Percentiles rank a stretch among this genome's conserved stretches.
These are phyloP conservation scores for Solanum hybrid DNA, from an alignment of 305 asterid species.

Conservation along the genomic window DNA sequence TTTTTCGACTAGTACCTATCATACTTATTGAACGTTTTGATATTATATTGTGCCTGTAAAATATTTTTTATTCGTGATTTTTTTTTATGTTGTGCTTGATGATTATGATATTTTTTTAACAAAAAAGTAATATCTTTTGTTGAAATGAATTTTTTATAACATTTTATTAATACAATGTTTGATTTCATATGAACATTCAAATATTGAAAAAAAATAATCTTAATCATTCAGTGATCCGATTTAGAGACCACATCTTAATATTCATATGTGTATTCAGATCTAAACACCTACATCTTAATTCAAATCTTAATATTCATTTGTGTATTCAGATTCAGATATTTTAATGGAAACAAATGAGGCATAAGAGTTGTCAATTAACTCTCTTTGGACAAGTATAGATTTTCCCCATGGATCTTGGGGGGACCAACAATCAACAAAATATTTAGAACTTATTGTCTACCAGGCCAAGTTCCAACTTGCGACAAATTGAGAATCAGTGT, in stretches of 20 bases:
- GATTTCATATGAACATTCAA: not conserved
- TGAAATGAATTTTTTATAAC: not conserved
- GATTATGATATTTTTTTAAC: not conserved
- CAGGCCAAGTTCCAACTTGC: not conserved
- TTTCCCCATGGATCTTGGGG: not conserved
- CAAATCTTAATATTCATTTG: not conserved
- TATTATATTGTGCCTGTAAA: not conserved
- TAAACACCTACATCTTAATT: not conserved
- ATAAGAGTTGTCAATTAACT: not conserved
- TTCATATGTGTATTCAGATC: not conserved
- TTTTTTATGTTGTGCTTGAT: not conserved
- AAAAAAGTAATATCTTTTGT: no score
- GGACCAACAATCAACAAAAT: not conserved
- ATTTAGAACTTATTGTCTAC: not conserved
- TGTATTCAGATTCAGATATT: not conserved
- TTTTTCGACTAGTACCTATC: not conserved
- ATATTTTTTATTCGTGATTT: not conserved
- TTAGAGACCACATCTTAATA: not conserved
- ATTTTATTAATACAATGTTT: not conserved
- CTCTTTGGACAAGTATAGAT: not conserved
- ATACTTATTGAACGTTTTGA: not conserved
- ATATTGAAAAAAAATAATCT: no score
- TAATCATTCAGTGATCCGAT: no score
- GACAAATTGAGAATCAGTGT: not conserved
- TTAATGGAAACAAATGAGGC: not conserved